phyloP scores from a whole-genome alignment of 2,329 filamentous ascomycete species.

The Clonostachys byssicola region DNA sequence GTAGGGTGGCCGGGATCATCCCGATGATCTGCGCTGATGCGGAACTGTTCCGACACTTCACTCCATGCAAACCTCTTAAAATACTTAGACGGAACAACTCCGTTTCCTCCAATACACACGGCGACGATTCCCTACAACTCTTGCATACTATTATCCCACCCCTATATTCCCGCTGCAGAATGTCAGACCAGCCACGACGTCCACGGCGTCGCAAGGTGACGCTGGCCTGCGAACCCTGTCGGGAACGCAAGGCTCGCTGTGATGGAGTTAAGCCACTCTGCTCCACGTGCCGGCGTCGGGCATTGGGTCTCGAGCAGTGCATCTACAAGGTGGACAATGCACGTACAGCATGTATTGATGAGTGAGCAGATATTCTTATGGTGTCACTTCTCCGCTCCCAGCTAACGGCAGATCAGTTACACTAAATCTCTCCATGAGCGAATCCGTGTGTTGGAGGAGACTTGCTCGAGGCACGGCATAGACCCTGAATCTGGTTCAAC shows the following conservation, averaged over 20 bases:
- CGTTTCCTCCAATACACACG: too few relatives aligned
- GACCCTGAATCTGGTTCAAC: conserved; percentile 3
- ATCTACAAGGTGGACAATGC: conserved; percentile 29
- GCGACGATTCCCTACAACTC: too few relatives aligned
- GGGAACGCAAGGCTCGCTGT: conserved; percentile 32
- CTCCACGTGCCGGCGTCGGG: conserved; percentile 29
- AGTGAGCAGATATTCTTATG: conserved; percentile 1
- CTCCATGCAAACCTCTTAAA: too few relatives aligned
- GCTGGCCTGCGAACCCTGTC: conserved; percentile 34
- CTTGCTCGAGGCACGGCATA: conserved; percentile 8
- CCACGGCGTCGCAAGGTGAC: conserved; percentile 15
- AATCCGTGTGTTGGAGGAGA: conserved; percentile 16
- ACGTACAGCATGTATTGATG: conserved; percentile 26
- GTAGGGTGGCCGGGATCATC: too few relatives aligned
- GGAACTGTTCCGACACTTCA: too few relatives aligned
- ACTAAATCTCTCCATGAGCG: conserved; percentile 16
- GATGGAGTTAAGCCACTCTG: conserved; percentile 38
- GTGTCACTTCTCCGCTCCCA: too few relatives aligned
- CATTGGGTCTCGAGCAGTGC: conserved; percentile 23
- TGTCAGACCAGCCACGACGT: too few relatives aligned
- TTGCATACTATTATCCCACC: too few relatives aligned
- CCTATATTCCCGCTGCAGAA: too few relatives aligned
- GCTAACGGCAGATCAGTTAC: conserved; percentile 2
- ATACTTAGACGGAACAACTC: too few relatives aligned
- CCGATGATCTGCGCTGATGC: too few relatives aligned